Evolutionary conservation across 805 yeast genomes (phyloP), one percentile per base, ranked within the genome.

Genomic region (Candida manassasensis): DNA sequence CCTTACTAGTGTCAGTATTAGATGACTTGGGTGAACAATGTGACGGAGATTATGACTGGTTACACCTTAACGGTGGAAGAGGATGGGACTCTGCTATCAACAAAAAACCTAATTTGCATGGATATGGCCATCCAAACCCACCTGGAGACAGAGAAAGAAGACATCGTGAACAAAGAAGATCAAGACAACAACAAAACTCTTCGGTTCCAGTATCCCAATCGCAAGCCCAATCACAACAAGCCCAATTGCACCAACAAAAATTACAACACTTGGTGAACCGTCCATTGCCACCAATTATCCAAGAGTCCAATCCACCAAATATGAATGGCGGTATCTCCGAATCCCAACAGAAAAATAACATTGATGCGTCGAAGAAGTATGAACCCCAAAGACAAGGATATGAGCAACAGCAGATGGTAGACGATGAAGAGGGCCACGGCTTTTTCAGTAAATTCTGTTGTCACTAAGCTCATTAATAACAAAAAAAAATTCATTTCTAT

Each of bases 71-170:
- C 52, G 77, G 78, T 34, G 93, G 93, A 32, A 74, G 75, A 53
- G 93, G 93, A 12, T 84, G 93, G 93, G 87, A 83, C 53, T 73
- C 84, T 50, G 54, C 70, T 41, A 74, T 81, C 41, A 84, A 84
- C 54, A 82, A 80, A 55, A 81, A 85, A 53, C 86, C 85, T 30
- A 84, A 84, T 59, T 60, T 84, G 44, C 87, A 84, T 55, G 94
- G 94, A 4, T 84, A 84, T 53, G 93, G 93, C 18, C 77, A 79
- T 53, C 83, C 84, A 34, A 76, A 67, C 41, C 82, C 82, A 17
- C 71, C 73, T 10, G 66, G 66, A 40, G 73, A 67, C 21, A 50
- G 71, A 29, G 71, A 65, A 27, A 56, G 73, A 50, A 63, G 71
- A 43, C 71, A 64, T 40, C 61, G 71, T 38, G 71, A 67, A 31